These are phyloP conservation scores for Annulohypoxylon nitens DNA, from an alignment of 495 filamentous ascomycete species.

Conservation along the genomic window DNA sequence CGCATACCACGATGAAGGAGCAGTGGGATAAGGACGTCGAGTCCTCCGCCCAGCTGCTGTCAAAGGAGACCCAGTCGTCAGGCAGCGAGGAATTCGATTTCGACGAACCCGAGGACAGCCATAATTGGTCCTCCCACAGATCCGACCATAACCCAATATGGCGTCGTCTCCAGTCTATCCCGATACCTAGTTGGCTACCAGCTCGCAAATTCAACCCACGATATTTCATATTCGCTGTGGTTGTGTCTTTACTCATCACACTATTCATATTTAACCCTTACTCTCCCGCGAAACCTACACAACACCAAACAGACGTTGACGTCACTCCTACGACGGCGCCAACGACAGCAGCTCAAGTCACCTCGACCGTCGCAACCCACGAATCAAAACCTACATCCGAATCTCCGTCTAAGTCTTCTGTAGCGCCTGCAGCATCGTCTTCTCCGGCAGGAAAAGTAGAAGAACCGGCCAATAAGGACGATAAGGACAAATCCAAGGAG, in stretches of 20 bases:
- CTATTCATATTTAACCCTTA: constrained; percentile 47
- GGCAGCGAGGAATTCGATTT: constrained; percentile 47
- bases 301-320: constrained; percentile 38
- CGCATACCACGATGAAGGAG: constrained; percentile 35
- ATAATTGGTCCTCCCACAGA: constrained; percentile 31
- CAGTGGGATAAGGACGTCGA: constrained; percentile 47
- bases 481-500: not conserved
- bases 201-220: constrained; percentile 45
- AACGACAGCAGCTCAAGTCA: not conserved
- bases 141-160: constrained; percentile 35
- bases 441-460: constrained; percentile 4
- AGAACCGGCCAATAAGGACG: constrained; percentile 2
- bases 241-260: constrained; percentile 39
- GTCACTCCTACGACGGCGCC: constrained; percentile 22
- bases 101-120: constrained; percentile 33
- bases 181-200: constrained; percentile 44
- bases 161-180: constrained; percentile 41
- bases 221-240: constrained; percentile 39
- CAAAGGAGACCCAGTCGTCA: constrained; percentile 36
- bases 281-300: constrained; percentile 37
- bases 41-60: constrained; percentile 40
- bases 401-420: not conserved
- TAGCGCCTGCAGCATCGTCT: not conserved
- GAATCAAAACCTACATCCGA: constrained; percentile 2
- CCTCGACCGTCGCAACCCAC: constrained; percentile 3